These are phyloP conservation scores for Choanephora cucurbitarum DNA, from an alignment of 371 early-diverging fungal genomes.

Conservation along the genomic window DNA sequence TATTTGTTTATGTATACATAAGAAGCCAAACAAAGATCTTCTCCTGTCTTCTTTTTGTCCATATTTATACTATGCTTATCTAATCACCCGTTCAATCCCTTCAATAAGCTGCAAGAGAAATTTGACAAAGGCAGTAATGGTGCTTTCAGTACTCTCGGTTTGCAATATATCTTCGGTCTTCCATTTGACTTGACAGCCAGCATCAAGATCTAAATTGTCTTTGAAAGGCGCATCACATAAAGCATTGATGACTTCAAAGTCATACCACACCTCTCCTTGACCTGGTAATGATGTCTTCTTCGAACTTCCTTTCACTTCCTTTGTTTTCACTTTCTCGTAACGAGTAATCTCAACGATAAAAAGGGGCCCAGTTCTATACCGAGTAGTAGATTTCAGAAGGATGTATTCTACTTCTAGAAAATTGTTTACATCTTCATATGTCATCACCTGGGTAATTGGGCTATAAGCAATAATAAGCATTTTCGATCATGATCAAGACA, in stretches of 20 bases:
- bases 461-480: slow-evolving; percentile 13
- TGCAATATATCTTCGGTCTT: slow-evolving; percentile 35
- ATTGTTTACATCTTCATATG: slow-evolving; percentile 45
- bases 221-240: slow-evolving; percentile 28
- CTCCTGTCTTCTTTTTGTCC: no score
- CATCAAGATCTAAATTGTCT: slow-evolving; percentile 27
- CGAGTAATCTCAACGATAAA: slow-evolving; percentile 45
- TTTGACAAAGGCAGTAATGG: slow-evolving; percentile 20
- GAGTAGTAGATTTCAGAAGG: slow-evolving; percentile 29
- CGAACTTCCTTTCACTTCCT: slow-evolving; percentile 6
- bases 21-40: no score
- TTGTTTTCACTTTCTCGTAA: slow-evolving; percentile 35
- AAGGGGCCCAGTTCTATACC: slow-evolving; percentile 32
- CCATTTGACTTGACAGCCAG: slow-evolving; percentile 40
- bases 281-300: slow-evolving; percentile 37
- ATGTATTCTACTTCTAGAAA: slow-evolving; percentile 42
- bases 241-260: slow-evolving; percentile 36
- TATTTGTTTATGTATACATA: no score
- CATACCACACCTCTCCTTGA: slow-evolving; percentile 36
- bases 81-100: slow-evolving; percentile 1
- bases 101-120: slow-evolving; percentile 36
- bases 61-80: no score
- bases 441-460: slow-evolving; percentile 33
- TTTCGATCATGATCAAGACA: neutral
- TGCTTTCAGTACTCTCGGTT: slow-evolving; percentile 1